Base-by-base conservation (phyloP, 805 yeast species). In the Hanseniaspora lachancei region DNA sequence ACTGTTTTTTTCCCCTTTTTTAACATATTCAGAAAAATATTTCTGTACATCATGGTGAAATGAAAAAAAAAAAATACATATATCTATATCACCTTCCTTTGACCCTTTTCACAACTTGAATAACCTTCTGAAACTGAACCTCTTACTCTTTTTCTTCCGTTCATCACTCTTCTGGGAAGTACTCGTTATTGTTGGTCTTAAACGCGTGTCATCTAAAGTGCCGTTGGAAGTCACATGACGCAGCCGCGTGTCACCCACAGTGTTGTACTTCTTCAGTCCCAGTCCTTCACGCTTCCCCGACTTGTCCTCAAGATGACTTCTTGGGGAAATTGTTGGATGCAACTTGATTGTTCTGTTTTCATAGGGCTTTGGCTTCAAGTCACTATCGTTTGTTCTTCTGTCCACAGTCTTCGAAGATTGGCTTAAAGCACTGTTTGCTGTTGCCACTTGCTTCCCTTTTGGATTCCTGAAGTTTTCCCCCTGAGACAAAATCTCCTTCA, bases 401-500 rank as follows among this genome's bases (percentile, higher is more conserved):
- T 29, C 18, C 18, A 16, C 23, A 2, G 39, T 27, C 15, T 16
- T 13, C 35, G 10, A 12, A 12, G 35, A 12, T 13, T 32, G 13
- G 12, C 12, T 32, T 13, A 7, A n/a, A 29, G 13, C 3, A 32
- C 47, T 47, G 7, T 32, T 27, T 5, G 20, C 10, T 42, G 48
- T 9, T 27, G 46, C 15, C 12, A 18, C 23, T 1, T 12, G 7
- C 20, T 51, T 43, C 38, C 24, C 20, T 16, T 12, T 49, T 12
- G 12, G 47, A 24, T 9, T 6, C 13, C 13, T 46, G 18, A 39
- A 53, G 32, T 53, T 23, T n/a, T 53, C 56, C 4, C 56, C 56
- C 32, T 53, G 56, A 27, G 56, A 53, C 20, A 53, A 39, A 1
- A 53, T 24, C 20, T 46, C 40, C 36, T 53, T 53, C 43, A 53